Evolutionary conservation across 768 basidiomycete genomes (phyloP), one percentile per base, ranked within the genome.

Genomic region (Tulasnella sp.): DNA sequence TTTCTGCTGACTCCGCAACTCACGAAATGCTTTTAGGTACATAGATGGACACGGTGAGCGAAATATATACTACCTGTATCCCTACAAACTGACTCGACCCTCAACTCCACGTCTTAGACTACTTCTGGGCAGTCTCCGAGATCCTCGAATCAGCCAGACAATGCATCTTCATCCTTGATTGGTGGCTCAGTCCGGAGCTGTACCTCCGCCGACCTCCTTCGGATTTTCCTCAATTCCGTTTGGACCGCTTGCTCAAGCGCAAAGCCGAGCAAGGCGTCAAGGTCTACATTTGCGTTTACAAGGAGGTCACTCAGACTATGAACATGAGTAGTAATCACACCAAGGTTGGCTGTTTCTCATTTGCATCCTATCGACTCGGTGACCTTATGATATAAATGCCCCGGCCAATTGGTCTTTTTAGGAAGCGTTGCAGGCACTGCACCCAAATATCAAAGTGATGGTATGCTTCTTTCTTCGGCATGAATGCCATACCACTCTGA

Each of bases 271-370:
- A 97, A 81, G 98, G 97, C 29, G 98, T 99, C 77, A 94, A 91
- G 84, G 85, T 99, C 61, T 93, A 96, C 84, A 89, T 99, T 67
- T 87, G 95, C 79, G 94, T 98, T 3, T 98, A 98, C 87, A 99
- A 98, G 84, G 96, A 98, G 87, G 93, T 99, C 77, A 92, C 93
- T 0, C 91, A 93, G 86, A 95, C 95, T 0, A 98, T 98, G 96
- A 86, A 87, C 16, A 92, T 97, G 91, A 89, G 89, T 77, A 94
- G 93, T 0, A 89, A 90, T 81, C 94, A 96, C 82, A 95, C 95
- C 77, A 96, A 96, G 85, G 88, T 85, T 39, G 78, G 83, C 74
- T 11, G 6, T 32, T 35, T n/a, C n/a, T n/a, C 20, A 35, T 1
- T 37, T 26, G 40, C 37, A n/a, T 32, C 15, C 39, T 13, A 15